phyloP scores from a whole-genome alignment of 139 green algal genomes.

The Volvox reticuliferus region DNA sequence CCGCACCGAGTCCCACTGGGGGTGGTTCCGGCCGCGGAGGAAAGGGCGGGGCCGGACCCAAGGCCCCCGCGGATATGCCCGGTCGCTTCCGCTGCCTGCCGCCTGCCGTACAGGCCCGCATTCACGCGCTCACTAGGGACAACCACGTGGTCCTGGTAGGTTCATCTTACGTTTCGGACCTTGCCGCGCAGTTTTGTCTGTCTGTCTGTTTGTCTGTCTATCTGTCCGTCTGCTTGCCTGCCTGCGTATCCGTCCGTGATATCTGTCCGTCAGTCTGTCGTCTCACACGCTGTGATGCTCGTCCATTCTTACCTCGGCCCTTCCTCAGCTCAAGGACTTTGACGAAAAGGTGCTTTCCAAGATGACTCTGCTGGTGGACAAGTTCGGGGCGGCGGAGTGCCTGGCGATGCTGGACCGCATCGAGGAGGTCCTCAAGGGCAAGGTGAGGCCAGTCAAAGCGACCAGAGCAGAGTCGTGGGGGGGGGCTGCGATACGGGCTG shows the following conservation, averaged over 20 bases:
- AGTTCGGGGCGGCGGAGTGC: slow-evolving; percentile 43
- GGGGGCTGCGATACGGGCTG: too few species aligned
- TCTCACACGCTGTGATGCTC: too few species aligned
- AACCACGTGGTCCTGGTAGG: slow-evolving; percentile 49
- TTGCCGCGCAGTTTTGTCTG: too few species aligned
- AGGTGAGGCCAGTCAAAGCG: neutral
- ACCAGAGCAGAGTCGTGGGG: too few species aligned
- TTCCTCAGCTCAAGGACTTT: slow-evolving; percentile 46
- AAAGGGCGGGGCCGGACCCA: neutral
- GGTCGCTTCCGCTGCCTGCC: slow-evolving; percentile 46
- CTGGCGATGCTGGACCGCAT: slow-evolving; percentile 46
- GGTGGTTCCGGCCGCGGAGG: too few species aligned
- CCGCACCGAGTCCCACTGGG: neutral
- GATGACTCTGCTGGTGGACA: slow-evolving; percentile 44
- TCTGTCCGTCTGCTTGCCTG: too few species aligned
- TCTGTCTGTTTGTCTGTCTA: too few species aligned
- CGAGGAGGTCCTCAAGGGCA: slow-evolving; percentile 46
- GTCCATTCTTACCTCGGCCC: neutral
- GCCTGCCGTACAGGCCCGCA: slow-evolving; percentile 24
- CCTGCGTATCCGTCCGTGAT: too few species aligned
- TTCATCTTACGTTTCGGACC: neutral
- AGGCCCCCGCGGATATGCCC: slow-evolving; percentile 33
- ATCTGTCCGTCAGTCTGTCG: too few species aligned
- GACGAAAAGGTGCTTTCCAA: slow-evolving; percentile 48
- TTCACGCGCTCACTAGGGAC: slow-evolving; percentile 32